Conservation (phyloP, 2,329 filamentous ascomycete genomes). For the Anisogramma anomala region DNA sequence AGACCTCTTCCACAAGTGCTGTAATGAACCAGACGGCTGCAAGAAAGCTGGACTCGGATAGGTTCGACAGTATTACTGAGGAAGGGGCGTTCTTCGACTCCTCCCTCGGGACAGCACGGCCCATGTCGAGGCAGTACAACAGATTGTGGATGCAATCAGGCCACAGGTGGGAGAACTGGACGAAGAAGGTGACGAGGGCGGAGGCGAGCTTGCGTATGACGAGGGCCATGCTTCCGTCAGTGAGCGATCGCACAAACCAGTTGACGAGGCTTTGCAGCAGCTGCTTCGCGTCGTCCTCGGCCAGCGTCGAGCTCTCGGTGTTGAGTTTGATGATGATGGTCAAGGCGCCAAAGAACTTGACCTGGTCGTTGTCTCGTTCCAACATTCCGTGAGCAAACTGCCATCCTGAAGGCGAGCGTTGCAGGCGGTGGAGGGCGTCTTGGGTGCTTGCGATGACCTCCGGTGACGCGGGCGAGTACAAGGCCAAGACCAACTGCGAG, state of each 20-base stretch:
- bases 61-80: conserved; percentile 31
- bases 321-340: conserved; percentile 94
- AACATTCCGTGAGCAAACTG: conserved; percentile 69
- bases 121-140: conserved; percentile 43
- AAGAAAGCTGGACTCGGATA: conserved; percentile 40
- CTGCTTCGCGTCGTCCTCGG: conserved; percentile 44
- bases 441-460: conserved; percentile 45
- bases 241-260: conserved; percentile 48
- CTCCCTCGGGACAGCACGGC: conserved; percentile 35
- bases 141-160: conserved; percentile 52
- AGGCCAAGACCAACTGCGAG: conserved; percentile 35
- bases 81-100: conserved; percentile 33
- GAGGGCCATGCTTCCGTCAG: conserved; percentile 41
- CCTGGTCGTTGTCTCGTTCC: conserved; percentile 54
- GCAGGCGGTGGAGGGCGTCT: conserved; percentile 64
- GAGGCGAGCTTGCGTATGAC: conserved; percentile 65
- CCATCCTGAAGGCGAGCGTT: conserved; percentile 76
- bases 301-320: conserved; percentile 54
- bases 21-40: conserved; percentile 54
- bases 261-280: conserved; percentile 49
- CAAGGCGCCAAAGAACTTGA: conserved; percentile 84
- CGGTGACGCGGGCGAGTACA: conserved; percentile 42
- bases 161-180: conserved; percentile 60
- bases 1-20: conserved; percentile 53
- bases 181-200: conserved; percentile 64